Base-by-base conservation (phyloP, 192 early-diverging fungal genomes). In the Phycomyces blakesleeanus region DNA sequence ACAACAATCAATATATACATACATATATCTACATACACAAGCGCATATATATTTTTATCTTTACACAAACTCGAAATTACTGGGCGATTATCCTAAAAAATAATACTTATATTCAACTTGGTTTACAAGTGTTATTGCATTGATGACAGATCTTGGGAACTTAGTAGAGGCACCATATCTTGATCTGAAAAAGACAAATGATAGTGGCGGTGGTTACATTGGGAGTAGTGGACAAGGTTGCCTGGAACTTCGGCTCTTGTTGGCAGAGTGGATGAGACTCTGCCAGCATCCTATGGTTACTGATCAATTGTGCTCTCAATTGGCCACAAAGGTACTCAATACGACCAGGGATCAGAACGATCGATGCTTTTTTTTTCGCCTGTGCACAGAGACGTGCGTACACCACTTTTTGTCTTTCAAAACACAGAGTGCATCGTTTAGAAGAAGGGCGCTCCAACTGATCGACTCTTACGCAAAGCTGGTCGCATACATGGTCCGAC, bases 381-480 rank as follows among this genome's bases (percentile, higher is more conserved):
- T 93, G 5, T 89, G 89, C 69, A 89, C 89, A 0, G 93, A 96
- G 67, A 82, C 91, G 27, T 85, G 88, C 50, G 81, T 96, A 12
- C 84, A 94, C 21, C 77, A 77, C 51, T 92, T 85, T 49, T 69
- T 84, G 52, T 85, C 87, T 69, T 41, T 73, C 67, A 75, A 77
- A 55, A 60, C 72, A 7, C 59, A 59, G 3, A 27, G 47, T 10
- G 79, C 79, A 18, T 40, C 74, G 14, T 51, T 56, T 18, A 71
- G 76, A 9, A 66, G 71, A 5, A 61, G 75, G 0, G 77, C 81
- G 1, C 91, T 88, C 76, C 86, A 90, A 54, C 88, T 89, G 10
- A 85, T 95, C 0, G 95, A 97, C 67, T 94, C 97, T 3, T 92
- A 95, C 63, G 89, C 92, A 0, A 86, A 87, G 25, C 75, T 99